Base-by-base conservation (phyloP, 345 rosid genomes). In the Balakata baccata region DNA sequence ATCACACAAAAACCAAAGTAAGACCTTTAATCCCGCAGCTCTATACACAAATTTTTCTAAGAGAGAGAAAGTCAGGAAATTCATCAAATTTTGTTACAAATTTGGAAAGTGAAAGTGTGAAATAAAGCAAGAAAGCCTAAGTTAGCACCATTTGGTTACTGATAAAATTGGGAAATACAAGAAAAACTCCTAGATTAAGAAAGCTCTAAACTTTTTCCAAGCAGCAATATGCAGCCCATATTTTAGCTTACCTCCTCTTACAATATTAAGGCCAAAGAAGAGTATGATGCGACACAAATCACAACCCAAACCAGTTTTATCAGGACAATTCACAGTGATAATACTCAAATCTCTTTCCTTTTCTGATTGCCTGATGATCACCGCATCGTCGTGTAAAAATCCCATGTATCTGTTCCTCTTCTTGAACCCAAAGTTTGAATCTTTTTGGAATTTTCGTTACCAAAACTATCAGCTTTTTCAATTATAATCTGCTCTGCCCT, bases 221-320 rank as follows among this genome's bases (percentile, higher is more conserved):
- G 34, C 34, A 29, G 34, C 34, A 29, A 29, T 29, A 29, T 29
- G 1, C 34, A 29, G 39, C 41, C 67, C 65, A 34, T 13, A 34
- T 37, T 18, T 50, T 22, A 56, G 20, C 57, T 74, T 72, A 94
- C 97, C 98, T 88, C 92, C 97, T 80, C 91, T 74, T 72, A 86
- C 89, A 86, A 94, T 87, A 88, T 81, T 86, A 75, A 90, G 84
- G 34, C 97, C 97, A 82, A 94, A 92, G 88, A 86, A 88, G 85
- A 94, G 97, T 46, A 94, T 83, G 85, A 92, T 85, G 74, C 98
- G 97, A 68, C 97, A 92, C 66, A 94, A 79, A 75, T 94, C 97
- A 64, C 92, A 88, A 76, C 98, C 98, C 4, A 94, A 80, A 7
- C 97, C 98, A 60, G 97, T 90, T 83, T 94, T 94, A 83, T 94